Evolutionary conservation across 2,329 filamentous ascomycete genomes (phyloP), one percentile per base, ranked within the genome.

Genomic region (Microdochium bolleyi): DNA sequence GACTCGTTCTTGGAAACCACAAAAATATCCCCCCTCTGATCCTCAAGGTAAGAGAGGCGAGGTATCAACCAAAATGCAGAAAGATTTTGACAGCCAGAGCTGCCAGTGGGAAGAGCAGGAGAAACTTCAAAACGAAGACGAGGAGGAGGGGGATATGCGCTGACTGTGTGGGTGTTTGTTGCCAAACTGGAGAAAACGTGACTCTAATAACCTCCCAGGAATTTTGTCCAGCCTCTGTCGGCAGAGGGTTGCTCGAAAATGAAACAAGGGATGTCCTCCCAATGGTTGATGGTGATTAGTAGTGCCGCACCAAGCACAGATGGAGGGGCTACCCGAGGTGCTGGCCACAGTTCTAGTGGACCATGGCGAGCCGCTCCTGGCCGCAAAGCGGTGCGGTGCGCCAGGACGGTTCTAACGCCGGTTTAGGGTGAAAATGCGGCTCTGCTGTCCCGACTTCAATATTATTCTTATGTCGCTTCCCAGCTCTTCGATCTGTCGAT

Each of bases 161-260:
- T 60, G 61, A 57, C 49, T 53, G 54, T 53, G 54, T 52, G 21
- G 21, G 16, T 59, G 57, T 62, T 60, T 59, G 61, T 61, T 58
- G 58, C 63, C 61, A 62, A 64, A 59, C 60, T 57, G 56, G 58
- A 56, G 41, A 19, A 46, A 46, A 56, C 54, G 49, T 60, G 52
- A 59, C 41, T 46, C 41, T 46, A 46, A 22, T 22, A 46, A 46
- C 41, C 41, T 10, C 41, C n/a, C 5, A 46, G 5, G n/a, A n/a
- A 30, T 46, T 46, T 46, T 46, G 41, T 7, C 19, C 41, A 22
- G 41, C 27, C 27, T 46, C 41, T 19, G 16, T 3, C 10, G 41
- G 19, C n/a, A 21, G 41, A 22, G 21, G n/a, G 21, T 19, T 19
- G 41, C 13, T 22, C 41, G 41, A 22, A 46, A 46, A 46, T 46